Evolutionary conservation across 176 grass and related monocot species (phyloP).

Genomic region (Cenchrus fungigraminus): DNA sequence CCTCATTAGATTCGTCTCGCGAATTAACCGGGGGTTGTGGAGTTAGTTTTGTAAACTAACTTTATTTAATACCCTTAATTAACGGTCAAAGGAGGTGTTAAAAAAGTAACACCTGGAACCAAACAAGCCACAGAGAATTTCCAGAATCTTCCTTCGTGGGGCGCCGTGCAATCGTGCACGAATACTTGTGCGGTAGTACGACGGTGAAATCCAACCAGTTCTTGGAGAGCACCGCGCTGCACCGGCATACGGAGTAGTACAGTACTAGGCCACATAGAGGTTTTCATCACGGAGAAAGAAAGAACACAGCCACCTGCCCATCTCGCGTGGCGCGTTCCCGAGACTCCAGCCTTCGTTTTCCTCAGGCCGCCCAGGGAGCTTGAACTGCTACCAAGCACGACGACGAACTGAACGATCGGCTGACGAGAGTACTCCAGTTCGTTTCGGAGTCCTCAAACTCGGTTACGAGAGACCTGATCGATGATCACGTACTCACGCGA

Average conservation of each 20-base stretch:
- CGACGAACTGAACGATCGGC: neutral
- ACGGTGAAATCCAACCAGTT: neutral
- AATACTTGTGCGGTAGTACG: neutral
- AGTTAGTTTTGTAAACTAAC: too few species aligned
- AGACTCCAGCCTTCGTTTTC: neutral
- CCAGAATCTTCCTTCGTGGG: neutral
- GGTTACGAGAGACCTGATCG: neutral
- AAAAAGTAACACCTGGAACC: too few species aligned
- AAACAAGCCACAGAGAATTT: neutral
- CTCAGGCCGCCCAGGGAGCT: neutral
- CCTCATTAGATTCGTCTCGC: too few species aligned
- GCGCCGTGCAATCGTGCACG: neutral
- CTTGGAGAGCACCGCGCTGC: neutral
- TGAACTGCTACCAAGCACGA: neutral
- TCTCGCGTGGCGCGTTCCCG: neutral
- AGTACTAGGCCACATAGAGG: too few species aligned
- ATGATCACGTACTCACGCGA: neutral
- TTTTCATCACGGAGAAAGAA: neutral
- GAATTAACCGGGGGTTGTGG: too few species aligned
- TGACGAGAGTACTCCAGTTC: neutral
- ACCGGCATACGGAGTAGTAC: too few species aligned
- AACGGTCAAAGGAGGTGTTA: too few species aligned
- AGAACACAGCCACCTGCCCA: neutral
- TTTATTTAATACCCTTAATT: too few species aligned
- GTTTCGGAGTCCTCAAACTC: constrained; percentile 20